A percentile compares a stretch with the other conserved stretches of the same genome.
These are phyloP conservation scores for Chlorella vulgaris DNA, from an alignment of 139 green algal species.

Conservation along the genomic window DNA sequence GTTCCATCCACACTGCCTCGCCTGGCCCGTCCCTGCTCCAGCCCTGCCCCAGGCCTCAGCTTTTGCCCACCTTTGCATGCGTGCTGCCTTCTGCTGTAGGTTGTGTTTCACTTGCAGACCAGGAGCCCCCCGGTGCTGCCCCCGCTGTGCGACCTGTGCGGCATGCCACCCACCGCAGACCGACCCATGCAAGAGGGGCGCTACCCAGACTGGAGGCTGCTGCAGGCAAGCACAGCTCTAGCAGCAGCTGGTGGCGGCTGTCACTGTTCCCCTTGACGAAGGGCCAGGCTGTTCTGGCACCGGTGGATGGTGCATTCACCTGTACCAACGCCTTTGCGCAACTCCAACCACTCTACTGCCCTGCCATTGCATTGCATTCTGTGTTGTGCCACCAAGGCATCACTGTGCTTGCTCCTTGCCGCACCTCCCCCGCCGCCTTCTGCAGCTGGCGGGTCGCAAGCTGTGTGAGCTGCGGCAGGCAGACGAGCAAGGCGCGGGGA, in stretches of 20 bases:
- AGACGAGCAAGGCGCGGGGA: background rate
- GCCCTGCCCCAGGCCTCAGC: background rate
- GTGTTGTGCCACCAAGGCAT: too few relatives aligned
- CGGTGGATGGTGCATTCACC: too few relatives aligned
- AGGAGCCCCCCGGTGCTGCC: constrained; percentile 48
- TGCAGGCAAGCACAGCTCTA: constrained; percentile 46
- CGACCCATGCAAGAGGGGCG: constrained; percentile 41
- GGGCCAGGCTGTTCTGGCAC: background rate
- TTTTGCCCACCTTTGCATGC: background rate
- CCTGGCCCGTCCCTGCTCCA: background rate
- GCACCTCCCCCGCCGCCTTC: too few relatives aligned
- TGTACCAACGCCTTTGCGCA: too few relatives aligned
- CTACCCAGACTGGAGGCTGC: constrained; percentile 11
- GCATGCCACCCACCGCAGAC: background rate
- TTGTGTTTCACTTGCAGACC: constrained; percentile 59
- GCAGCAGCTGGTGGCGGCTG: too few relatives aligned
- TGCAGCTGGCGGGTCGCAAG: background rate
- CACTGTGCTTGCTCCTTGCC: too few relatives aligned
- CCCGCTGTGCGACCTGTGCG: constrained; percentile 49
- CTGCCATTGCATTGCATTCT: too few relatives aligned
- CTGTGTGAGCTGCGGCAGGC: background rate
- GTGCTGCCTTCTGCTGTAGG: constrained; percentile 5
- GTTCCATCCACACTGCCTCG: background rate
- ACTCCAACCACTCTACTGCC: too few relatives aligned
- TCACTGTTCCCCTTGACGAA: background rate